phyloP scores from a whole-genome alignment of 768 basidiomycete genomes.

The Macrolepiota dolichaula region DNA sequence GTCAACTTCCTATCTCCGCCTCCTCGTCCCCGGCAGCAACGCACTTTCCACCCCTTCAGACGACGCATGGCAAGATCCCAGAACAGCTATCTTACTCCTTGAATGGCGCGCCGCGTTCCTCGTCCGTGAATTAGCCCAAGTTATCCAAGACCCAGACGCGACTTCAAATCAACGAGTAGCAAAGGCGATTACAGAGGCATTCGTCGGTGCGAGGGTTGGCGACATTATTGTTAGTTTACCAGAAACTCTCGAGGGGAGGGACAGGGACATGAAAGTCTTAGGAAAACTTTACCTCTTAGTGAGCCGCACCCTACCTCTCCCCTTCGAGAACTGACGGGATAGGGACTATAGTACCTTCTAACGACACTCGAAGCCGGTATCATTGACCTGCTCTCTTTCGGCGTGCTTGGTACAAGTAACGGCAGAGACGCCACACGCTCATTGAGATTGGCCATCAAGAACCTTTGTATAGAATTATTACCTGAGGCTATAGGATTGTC shows the following conservation, averaged over 20 bases:
- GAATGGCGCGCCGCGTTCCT: constrained; percentile 65
- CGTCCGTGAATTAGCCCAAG: constrained; percentile 42
- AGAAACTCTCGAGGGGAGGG: constrained; percentile 16
- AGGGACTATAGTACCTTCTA: constrained; percentile 51
- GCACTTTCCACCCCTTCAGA: constrained; percentile 16
- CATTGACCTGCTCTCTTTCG: constrained; percentile 57
- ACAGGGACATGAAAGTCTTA: constrained; percentile 24
- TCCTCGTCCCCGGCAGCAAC: constrained; percentile 29
- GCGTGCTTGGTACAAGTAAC: constrained; percentile 29
- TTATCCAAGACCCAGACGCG: constrained; percentile 42
- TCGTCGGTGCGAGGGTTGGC: constrained; percentile 54
- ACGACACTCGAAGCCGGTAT: constrained; percentile 53
- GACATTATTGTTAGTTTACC: constrained; percentile 38
- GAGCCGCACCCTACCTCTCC: constrained; percentile 14
- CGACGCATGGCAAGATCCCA: constrained; percentile 32
- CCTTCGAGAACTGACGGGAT: not conserved
- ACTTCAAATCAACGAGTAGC: constrained; percentile 55
- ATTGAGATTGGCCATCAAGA: constrained; percentile 48
- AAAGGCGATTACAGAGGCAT: constrained; percentile 66
- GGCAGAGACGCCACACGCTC: constrained; percentile 40
- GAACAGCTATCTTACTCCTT: constrained; percentile 43
- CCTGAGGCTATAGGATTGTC: constrained; percentile 66
- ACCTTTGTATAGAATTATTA: constrained; percentile 47
- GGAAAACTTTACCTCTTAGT: constrained; percentile 43
- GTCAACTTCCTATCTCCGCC: constrained; percentile 54